A percentile compares a stretch with the other conserved stretches of the same genome.
Evolutionary conservation across 73 alveolate genomes (phyloP).

Genomic region (Blepharisma japonicum): DNA sequence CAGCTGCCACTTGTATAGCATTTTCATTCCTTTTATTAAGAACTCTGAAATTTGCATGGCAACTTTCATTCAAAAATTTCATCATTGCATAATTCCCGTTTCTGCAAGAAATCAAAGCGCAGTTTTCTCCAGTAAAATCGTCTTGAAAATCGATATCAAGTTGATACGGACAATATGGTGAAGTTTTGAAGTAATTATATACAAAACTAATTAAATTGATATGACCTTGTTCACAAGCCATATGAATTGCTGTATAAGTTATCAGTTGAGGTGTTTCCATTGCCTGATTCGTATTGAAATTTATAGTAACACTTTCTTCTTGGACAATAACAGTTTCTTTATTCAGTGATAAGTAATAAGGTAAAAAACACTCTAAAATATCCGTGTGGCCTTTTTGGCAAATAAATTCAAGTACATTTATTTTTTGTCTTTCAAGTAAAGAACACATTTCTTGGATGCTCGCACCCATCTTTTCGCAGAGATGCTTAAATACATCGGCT

Average conservation of each 20-base stretch:
- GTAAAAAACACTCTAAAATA: not conserved
- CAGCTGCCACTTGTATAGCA: slow-evolving; percentile 23
- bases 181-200: slow-evolving; percentile 14
- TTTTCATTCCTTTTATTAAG: slow-evolving; percentile 22
- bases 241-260: not conserved
- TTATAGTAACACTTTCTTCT: not conserved
- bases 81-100: slow-evolving; percentile 30
- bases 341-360: not conserved
- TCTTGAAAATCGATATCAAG: slow-evolving; percentile 20
- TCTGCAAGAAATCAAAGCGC: slow-evolving; percentile 30
- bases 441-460: slow-evolving; percentile 4
- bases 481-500: not conserved
- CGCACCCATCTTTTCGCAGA: slow-evolving; percentile 2
- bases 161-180: not conserved
- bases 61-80: slow-evolving; percentile 3
- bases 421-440: not conserved
- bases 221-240: slow-evolving; percentile 34
- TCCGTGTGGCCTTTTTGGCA: slow-evolving; percentile 3
- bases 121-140: slow-evolving; percentile 27
- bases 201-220: not conserved
- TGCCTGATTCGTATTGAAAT: not conserved
- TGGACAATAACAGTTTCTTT: not conserved
- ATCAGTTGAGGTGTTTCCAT: not conserved
- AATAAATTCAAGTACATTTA: not conserved
- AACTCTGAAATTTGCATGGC: slow-evolving; percentile 6